Evolutionary conservation across 2,329 filamentous ascomycete genomes (phyloP), one percentile per base, ranked within the genome.

Genomic region (Lomentospora prolificans): DNA sequence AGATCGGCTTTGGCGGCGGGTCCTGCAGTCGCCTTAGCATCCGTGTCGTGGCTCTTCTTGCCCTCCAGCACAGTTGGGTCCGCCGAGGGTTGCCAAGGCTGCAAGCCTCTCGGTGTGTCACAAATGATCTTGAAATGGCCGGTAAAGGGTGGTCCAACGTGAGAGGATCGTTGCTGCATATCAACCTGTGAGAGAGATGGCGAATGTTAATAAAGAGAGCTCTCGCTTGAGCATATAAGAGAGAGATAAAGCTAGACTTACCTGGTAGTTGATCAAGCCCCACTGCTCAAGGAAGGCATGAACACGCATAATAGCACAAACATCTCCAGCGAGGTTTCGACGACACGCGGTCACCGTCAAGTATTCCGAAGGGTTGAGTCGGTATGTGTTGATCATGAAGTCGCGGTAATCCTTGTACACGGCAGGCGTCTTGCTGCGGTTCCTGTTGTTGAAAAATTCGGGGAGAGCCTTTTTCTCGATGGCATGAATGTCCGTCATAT

Each of bases 361-460:
- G 66, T 99, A 99, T 70, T 99, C 94, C 55, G 90, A 81, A 4
- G 94, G 94, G 67, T 97, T 99, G 57, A 99, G 76, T 36, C 94
- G 86, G 72, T 99, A 99, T 12, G 94, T 97, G 75, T 99, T 99
- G 75, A 99, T 90, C 94, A 99, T 99, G 68, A 99, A 99, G 67
- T 99, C 94, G 63, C 94, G 86, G 72, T 99, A 99, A 68, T 99
- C 94, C 72, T 97, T 97, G 77, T 99, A 99, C 22, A 97, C 89
- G 51, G 90, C 86, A 1, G 90, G 87, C 0, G 94, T 99, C 75
- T 99, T 99, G 83, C 94, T 97, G 65, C 94, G 87, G 72, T 99
- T 99, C 58, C 94, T 84, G 70, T 85, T 92, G 75, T 99, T 99
- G 81, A 99, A 99, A 74, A 97, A 99, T 69, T 99, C 94, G 19